Evolutionary conservation across 192 early-diverging fungal species (phyloP).

Genomic region (Piromyces finnis): DNA sequence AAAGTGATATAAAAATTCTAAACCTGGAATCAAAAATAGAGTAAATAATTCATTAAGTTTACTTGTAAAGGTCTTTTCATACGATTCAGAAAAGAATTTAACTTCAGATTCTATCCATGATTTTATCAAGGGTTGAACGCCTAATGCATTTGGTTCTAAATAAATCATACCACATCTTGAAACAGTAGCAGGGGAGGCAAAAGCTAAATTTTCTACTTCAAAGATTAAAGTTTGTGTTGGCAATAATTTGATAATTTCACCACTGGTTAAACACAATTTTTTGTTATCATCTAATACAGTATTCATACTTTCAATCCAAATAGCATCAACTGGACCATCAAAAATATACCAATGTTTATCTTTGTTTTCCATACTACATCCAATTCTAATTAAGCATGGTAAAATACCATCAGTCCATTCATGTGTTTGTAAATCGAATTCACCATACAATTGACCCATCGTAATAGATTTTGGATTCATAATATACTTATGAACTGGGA

Average conservation of each 20-base stretch:
- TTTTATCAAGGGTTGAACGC: slow-evolving; percentile 27
- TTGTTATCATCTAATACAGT: slow-evolving; percentile 42
- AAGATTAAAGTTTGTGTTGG: slow-evolving; percentile 40
- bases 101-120: slow-evolving; percentile 29
- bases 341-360: slow-evolving; percentile 44
- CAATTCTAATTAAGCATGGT: slow-evolving; percentile 29
- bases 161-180: slow-evolving; percentile 48
- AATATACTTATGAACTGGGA: background rate
- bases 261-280: slow-evolving; percentile 37
- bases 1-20: slow-evolving; percentile 21
- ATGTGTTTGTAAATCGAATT: slow-evolving; percentile 38
- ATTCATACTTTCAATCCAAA: slow-evolving; percentile 51
- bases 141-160: slow-evolving; percentile 29
- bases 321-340: slow-evolving; percentile 41
- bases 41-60: slow-evolving; percentile 13
- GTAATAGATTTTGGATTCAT: slow-evolving; percentile 44
- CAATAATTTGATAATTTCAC: slow-evolving; percentile 42
- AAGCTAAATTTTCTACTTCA: slow-evolving; percentile 35
- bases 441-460: slow-evolving; percentile 43
- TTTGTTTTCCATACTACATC: slow-evolving; percentile 26
- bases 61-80: background rate
- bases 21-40: slow-evolving; percentile 18
- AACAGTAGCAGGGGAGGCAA: slow-evolving; percentile 43
- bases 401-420: slow-evolving; percentile 45
- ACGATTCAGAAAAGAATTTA: slow-evolving; percentile 13